phyloP scores from a whole-genome alignment of 2,329 filamentous ascomycete genomes.

The Paecilomyces dactylethromorphus region DNA sequence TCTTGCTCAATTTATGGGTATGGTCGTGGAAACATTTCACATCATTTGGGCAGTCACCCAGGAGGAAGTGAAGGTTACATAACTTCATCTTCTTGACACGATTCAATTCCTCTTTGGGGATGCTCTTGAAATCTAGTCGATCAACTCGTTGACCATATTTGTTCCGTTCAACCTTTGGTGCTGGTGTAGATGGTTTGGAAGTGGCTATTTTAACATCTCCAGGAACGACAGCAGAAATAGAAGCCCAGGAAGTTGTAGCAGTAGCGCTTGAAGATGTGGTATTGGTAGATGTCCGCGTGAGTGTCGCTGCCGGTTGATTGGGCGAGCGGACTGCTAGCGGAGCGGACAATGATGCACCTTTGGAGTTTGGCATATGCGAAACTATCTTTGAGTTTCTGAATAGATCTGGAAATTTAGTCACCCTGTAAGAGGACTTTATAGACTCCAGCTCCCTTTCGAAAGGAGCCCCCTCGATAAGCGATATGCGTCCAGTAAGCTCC shows the following conservation, averaged over 20 bases:
- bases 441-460: slow-evolving; percentile 48
- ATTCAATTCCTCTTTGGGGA: slow-evolving; percentile 49
- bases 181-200: slow-evolving; percentile 23
- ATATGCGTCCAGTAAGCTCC: slow-evolving; percentile 42
- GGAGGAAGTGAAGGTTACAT: slow-evolving; percentile 57
- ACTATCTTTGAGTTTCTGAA: slow-evolving; percentile 50
- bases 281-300: slow-evolving; percentile 33
- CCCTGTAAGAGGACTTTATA: slow-evolving; percentile 43
- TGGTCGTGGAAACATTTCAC: slow-evolving; percentile 50
- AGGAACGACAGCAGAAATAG: slow-evolving; percentile 27
- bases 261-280: slow-evolving; percentile 31
- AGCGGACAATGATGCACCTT: slow-evolving; percentile 17
- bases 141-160: slow-evolving; percentile 56
- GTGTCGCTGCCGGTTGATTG: slow-evolving; percentile 21
- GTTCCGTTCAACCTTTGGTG: slow-evolving; percentile 47
- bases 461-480: slow-evolving; percentile 51
- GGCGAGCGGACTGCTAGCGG: slow-evolving; percentile 27
- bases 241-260: slow-evolving; percentile 26
- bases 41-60: slow-evolving; percentile 49
- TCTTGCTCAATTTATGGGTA: slow-evolving; percentile 46
- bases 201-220: slow-evolving; percentile 32
- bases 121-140: slow-evolving; percentile 43
- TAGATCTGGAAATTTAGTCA: slow-evolving; percentile 44
- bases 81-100: slow-evolving; percentile 57
- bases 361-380: slow-evolving; percentile 27